Base-by-base conservation (phyloP, 1,139 yeast genomes). In the Schizosaccharomyces versatilis region DNA sequence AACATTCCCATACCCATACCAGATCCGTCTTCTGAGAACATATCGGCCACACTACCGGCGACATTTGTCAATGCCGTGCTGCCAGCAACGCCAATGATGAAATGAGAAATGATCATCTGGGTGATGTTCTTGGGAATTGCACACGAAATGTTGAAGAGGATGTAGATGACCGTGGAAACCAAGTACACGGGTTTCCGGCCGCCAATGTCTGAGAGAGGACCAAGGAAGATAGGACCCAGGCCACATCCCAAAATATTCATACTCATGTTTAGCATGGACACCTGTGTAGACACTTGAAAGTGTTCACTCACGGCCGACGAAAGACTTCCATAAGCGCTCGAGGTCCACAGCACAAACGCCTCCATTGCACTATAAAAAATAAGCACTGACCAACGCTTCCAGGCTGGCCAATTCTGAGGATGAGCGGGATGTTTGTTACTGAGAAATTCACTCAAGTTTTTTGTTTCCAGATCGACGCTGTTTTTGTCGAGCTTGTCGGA, bases 231-330 rank as follows among this genome's bases (percentile, higher is more conserved):
- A 6, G 94, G 94, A 14, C 94, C 94, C 0, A 82, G 73, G 0
- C 93, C 94, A 66, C 82, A 83, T 19, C 94, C 94, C 52, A 81
- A 63, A 17, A 84, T 94, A 62, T 76, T 84, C 39, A 84, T 70
- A 0, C 93, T 78, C 10, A 82, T 73, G 55, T 84, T 81, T 51
- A 84, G 71, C 7, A 80, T 73, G 7, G 79, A 77, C 2, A 77
- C 81, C 14, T 74, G 78, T 8, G 63, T 60, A 19, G 79, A 77
- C 41, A 81, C 75, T 55, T 73, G 74, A 63, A 66, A 81, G 52
- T 68, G 64, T 42, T 59, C 68, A 39, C 47, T 52, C 10, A 55
- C 54, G 48, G 52, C 19, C n/a, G 36, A 51, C 15, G 38, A 54
- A 7, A 52, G 39, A 15, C 54, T 51, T 38, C 54, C 57, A 39